Percentiles rank a stretch among this genome's conserved stretches.
These are phyloP conservation scores for Pseudonitzschia delicatissima DNA, from an alignment of 108 stramenopile genomes.

Conservation along the genomic window DNA sequence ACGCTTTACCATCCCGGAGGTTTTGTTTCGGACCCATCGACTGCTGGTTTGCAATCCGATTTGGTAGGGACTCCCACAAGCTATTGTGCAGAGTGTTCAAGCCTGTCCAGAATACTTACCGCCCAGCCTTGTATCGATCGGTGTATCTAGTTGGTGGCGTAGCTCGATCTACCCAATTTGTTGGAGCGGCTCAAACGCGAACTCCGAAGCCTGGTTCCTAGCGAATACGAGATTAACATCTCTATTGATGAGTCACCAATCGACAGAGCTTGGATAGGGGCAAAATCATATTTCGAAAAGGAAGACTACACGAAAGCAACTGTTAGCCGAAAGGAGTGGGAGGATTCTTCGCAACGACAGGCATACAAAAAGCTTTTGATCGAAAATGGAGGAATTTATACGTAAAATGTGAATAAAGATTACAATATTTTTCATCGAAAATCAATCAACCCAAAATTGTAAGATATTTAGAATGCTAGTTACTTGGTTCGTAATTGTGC, in stretches of 20 bases:
- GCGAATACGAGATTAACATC: constrained; percentile 62
- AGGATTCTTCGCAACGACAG: constrained; percentile 16
- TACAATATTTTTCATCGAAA: not conserved
- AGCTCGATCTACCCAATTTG: constrained; percentile 73
- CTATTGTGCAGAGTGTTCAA: constrained; percentile 75
- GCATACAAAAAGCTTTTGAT: constrained; percentile 28
- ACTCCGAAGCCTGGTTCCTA: constrained; percentile 66
- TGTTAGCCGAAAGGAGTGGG: constrained; percentile 39
- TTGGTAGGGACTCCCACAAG: constrained; percentile 82
- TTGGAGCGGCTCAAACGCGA: constrained; percentile 66
- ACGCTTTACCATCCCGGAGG: constrained; percentile 90
- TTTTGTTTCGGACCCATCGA: constrained; percentile 91
- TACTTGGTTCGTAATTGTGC: constrained; percentile 36
- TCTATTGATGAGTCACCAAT: constrained; percentile 62
- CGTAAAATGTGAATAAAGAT: no score
- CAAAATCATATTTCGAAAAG: constrained; percentile 17
- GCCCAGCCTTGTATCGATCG: constrained; percentile 77
- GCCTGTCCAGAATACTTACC: constrained; percentile 65
- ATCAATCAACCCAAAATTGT: not conserved
- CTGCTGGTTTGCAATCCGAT: constrained; percentile 67
- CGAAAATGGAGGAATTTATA: constrained; percentile 27
- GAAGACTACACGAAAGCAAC: constrained; percentile 25
- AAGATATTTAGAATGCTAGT: no score
- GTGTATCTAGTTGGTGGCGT: constrained; percentile 86
- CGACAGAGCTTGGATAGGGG: constrained; percentile 35